Evolutionary conservation across 345 rosid genomes (phyloP), one percentile per base, ranked within the genome.

Genomic region (Litchi chinensis): DNA sequence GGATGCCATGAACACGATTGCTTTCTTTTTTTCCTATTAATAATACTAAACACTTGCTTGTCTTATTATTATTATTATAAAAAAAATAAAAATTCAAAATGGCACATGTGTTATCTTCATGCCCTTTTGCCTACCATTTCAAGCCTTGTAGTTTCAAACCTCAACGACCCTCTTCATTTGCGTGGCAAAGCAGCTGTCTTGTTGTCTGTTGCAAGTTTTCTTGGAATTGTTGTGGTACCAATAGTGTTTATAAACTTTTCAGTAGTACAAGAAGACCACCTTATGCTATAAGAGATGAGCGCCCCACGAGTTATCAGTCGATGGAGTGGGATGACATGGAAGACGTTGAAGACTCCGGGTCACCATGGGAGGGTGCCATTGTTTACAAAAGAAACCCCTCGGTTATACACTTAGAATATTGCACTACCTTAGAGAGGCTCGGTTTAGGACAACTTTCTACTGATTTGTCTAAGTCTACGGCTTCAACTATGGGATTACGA

Each of bases 331-430:
- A 82, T 21, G 93, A 88, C 81, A 76, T 72, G 50, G 90, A 87
- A 37, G 90, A 87, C 0, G 5, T 79, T 10, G 88, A 89, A 76
- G 96, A 90, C 68, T 13, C 65, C 0, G 93, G 83, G 39, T 90
- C 96, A 0, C 97, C 99, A 5, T 93, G 99, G 99, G 97, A 92
- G 88, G 98, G 97, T 69, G 93, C 98, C 6, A 80, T 95, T 79
- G 78, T 89, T 65, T 93, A 92, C 82, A 85, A 82, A 86, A 93
- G 98, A 82, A 91, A 90, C 80, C 86, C 94, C 52, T 89, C 90
- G 37, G 79, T 89, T 57, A 85, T 93, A 8, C 98, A 95, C 79
- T 64, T 90, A 24, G 99, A 95, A 68, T 95, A 91, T 57, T 92
- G 97, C 83, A 93, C 99, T 0, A 95, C 99, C 50, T 82, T 93